Conservation (phyloP, 2,329 filamentous ascomycete species). For the Stemphylium lycopersici region DNA sequence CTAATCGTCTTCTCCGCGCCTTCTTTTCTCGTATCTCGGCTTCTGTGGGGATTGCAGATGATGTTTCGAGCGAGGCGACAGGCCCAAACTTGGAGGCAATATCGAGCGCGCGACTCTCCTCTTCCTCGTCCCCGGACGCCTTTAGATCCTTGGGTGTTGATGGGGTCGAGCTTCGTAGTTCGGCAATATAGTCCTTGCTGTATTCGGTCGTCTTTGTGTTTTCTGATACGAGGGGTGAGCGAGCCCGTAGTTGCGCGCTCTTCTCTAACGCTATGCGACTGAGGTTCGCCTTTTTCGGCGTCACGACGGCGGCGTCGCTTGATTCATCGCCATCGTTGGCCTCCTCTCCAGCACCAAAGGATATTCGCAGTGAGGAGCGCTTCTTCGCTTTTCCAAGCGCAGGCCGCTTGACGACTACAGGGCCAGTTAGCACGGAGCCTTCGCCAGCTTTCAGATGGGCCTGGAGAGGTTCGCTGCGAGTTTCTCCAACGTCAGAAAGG, state of each 20-base stretch:
- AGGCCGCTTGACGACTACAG: conserved; percentile 62
- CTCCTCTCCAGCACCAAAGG: conserved; percentile 71
- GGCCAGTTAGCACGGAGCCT: conserved; percentile 53
- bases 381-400: conserved; percentile 63
- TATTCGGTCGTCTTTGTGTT: conserved; percentile 67
- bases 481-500: conserved; percentile 29
- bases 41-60: conserved; percentile 72
- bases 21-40: conserved; percentile 91
- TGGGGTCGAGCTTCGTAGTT: conserved; percentile 84
- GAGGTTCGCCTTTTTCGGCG: conserved; percentile 67
- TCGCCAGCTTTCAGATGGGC: conserved; percentile 20
- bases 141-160: conserved; percentile 73
- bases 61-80: conserved; percentile 46
- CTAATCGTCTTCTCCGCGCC: conserved; percentile 80
- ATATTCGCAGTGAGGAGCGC: conserved; percentile 76
- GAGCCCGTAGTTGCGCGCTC: conserved; percentile 66
- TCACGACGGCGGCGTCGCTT: conserved; percentile 59
- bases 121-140: conserved; percentile 46
- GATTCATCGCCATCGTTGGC: conserved; percentile 59
- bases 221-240: conserved; percentile 55
- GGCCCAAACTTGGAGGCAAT: conserved; percentile 64
- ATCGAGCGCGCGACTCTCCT: conserved; percentile 55
- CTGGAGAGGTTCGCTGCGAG: conserved; percentile 14
- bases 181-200: conserved; percentile 82
- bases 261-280: conserved; percentile 70